Conservation (phyloP, 2,329 filamentous ascomycete species). For the Drechslerella dactyloides region DNA sequence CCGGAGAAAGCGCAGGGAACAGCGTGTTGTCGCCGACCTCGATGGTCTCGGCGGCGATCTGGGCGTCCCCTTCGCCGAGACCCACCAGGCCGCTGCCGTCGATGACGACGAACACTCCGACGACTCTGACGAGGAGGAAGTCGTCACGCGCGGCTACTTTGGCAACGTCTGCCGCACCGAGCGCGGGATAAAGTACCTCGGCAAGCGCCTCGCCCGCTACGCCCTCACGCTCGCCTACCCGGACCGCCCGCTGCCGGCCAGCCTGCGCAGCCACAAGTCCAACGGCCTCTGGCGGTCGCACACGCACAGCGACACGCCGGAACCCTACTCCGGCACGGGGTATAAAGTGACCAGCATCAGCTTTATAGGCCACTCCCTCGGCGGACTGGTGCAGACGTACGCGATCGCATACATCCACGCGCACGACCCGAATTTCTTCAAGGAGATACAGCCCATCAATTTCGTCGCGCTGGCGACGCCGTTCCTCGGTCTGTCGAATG, state of each 20-base stretch:
- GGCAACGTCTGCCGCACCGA: conserved; percentile 92
- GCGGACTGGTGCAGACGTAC: conserved; percentile 88
- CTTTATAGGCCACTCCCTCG: conserved; percentile 89
- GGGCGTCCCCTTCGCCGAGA: conserved; percentile 47
- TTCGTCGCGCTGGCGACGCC: conserved; percentile 88
- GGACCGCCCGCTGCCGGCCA: conserved; percentile 83
- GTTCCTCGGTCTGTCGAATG: conserved; percentile 89
- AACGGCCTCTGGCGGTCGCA: conserved; percentile 60
- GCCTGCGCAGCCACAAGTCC: conserved; percentile 61
- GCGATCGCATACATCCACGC: conserved; percentile 96
- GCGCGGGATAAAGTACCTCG: conserved; percentile 93
- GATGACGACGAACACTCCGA: conserved; percentile 61
- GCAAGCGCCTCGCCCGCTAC: conserved; percentile 90
- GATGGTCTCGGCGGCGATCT: conserved; percentile 47
- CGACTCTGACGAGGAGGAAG: conserved; percentile 77
- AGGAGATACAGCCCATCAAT: conserved; percentile 83
- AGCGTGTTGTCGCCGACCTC: conserved; percentile 61
- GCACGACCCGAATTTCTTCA: conserved; percentile 89
- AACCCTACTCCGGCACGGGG: conserved; percentile 55
- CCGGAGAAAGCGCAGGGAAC: conserved; percentile 53
- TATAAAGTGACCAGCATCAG: conserved; percentile 94
- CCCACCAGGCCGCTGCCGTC: neutral
- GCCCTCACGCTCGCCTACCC: conserved; percentile 89
- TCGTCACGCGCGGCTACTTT: conserved; percentile 86
- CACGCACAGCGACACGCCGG: conserved; percentile 49